Conservation (phyloP, 2,329 filamentous ascomycete genomes). For the Tolypocladium pustulatum region DNA sequence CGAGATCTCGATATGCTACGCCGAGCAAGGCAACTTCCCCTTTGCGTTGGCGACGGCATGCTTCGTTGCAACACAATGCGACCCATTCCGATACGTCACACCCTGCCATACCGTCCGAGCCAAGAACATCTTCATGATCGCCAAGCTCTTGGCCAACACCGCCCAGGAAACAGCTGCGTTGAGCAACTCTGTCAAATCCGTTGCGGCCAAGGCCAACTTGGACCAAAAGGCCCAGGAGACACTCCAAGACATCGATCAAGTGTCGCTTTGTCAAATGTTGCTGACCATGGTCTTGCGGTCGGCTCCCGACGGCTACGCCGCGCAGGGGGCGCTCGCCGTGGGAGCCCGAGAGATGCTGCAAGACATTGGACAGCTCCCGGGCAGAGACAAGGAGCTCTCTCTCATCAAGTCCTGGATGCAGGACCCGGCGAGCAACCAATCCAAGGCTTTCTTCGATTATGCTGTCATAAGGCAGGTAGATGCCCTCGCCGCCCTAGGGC, state of each 20-base stretch:
- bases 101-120: conserved; percentile 40
- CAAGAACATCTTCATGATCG: conserved; percentile 39
- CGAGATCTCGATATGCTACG: conserved; percentile 34
- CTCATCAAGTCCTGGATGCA: conserved; percentile 33
- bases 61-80: conserved; percentile 34
- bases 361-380: conserved; percentile 36
- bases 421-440: conserved; percentile 27
- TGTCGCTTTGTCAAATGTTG: conserved; percentile 42
- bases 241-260: conserved; percentile 36
- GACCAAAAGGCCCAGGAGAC: conserved; percentile 14
- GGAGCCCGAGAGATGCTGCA: conserved; percentile 35
- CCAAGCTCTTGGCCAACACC: conserved; percentile 40
- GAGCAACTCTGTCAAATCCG: conserved; percentile 13
- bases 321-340: conserved; percentile 33
- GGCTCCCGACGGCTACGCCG: conserved; percentile 28
- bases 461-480: conserved; percentile 37
- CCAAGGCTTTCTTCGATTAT: conserved; percentile 35
- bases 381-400: conserved; percentile 31
- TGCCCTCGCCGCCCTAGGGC: conserved; percentile 33
- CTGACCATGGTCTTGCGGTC: conserved; percentile 35
- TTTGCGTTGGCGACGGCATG: conserved; percentile 35
- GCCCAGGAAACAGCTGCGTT: conserved; percentile 26
- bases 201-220: conserved; percentile 11
- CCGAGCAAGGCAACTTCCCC: conserved; percentile 28
- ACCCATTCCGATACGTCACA: conserved; percentile 38